Evolutionary conservation across 1,284 basidiomycete genomes (phyloP), one percentile per base, ranked within the genome.

Genomic region (Mycena citricolor): DNA sequence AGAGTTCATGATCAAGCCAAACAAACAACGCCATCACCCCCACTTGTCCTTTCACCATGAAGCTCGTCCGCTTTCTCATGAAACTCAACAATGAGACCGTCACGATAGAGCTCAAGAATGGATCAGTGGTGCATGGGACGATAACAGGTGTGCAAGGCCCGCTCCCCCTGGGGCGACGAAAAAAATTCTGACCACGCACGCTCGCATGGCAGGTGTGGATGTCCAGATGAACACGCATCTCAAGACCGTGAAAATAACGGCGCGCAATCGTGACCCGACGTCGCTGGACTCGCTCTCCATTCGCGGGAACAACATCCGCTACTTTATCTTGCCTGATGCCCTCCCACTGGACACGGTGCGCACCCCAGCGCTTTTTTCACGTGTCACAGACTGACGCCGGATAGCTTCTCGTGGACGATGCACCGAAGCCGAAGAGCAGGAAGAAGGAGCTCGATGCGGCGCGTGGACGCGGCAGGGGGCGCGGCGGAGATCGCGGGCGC

Each of bases 51-150:
- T 5, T 23, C 41, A 47, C 42, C 39, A 54, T 54, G 52, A 54
- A 54, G 52, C 46, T 54, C 43, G 52, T 54, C 32, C 45, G 49
- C 26, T 95, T 97, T 72, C 81, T 97, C 77, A 98, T 98, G 95
- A 99, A 98, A 80, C 74, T 99, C 71, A 97, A 97, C 81, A 98
- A 98, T 68, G 95, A 99, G 79, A 95, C 94, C 58, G 94, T 98
- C 57, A 93, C 94, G 54, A 85, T 99, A 66, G 94, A 99, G 74
- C 81, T 99, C 60, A 99, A 99, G 74, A 98, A 99, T 58, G 95
- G 95, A 32, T 93, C 93, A 1, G 73, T 94, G 44, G 86, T 99
- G 21, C 90, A 97, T 61, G 95, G 95, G 13, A 99, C 95, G 19
- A 97, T 99, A 64, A 97, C 94, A 24, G 94, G 94, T 94, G 57